phyloP scores from a whole-genome alignment of 1,284 basidiomycete genomes.

The Ustilago loliicola region DNA sequence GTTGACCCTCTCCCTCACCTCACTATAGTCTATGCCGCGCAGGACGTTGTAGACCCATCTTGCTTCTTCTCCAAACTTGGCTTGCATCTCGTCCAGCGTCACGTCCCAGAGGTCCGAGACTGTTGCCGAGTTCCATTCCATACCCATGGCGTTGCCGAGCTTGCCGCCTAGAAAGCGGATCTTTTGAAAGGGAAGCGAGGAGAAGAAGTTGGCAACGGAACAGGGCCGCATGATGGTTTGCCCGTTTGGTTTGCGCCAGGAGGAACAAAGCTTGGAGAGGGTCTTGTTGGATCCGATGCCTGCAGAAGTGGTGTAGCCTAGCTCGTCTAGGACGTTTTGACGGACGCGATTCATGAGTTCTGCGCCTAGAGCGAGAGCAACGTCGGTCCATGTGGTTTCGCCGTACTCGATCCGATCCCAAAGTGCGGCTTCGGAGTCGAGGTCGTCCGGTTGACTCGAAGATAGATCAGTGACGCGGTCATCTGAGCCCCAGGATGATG shows the following conservation, averaged over 20 bases:
- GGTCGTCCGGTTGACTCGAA: constrained; percentile 45
- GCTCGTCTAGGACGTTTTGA: constrained; percentile 77
- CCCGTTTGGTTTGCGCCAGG: constrained; percentile 62
- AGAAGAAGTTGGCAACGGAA: constrained; percentile 57
- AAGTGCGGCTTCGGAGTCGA: constrained; percentile 42
- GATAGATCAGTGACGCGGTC: constrained; percentile 43
- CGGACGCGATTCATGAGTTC: constrained; percentile 86
- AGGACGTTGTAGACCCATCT: constrained; percentile 82
- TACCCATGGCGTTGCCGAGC: constrained; percentile 86
- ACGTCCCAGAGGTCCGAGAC: constrained; percentile 80
- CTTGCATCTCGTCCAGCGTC: constrained; percentile 81
- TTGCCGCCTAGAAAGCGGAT: constrained; percentile 96
- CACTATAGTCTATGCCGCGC: constrained; percentile 87
- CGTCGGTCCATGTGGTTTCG: constrained; percentile 85
- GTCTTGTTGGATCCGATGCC: constrained; percentile 95
- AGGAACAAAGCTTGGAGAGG: constrained; percentile 82
- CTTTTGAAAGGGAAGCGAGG: constrained; percentile 57
- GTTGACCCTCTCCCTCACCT: constrained; percentile 76
- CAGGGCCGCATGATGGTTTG: constrained; percentile 64
- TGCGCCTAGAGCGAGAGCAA: constrained; percentile 88
- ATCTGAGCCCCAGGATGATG: constrained; percentile 31
- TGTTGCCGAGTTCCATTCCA: constrained; percentile 84
- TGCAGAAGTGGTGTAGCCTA: constrained; percentile 96
- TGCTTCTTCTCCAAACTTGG: constrained; percentile 83
- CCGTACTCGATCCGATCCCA: constrained; percentile 53